Percentiles rank a stretch among this genome's conserved stretches.
phyloP scores from a whole-genome alignment of 371 early-diverging fungal genomes.

The Dinochytrium kinnereticum region DNA sequence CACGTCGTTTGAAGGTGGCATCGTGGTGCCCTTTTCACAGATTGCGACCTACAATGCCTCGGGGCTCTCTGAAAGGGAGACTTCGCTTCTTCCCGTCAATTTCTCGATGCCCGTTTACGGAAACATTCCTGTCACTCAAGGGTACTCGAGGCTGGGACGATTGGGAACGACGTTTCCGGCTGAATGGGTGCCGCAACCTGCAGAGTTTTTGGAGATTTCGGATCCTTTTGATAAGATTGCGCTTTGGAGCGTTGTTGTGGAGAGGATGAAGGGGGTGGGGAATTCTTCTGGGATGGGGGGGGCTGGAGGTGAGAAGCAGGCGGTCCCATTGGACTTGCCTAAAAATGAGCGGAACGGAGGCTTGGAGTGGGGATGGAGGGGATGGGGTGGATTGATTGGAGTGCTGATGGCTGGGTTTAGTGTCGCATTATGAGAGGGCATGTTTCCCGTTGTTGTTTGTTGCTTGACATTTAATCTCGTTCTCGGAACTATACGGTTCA shows the following conservation, averaged over 20 bases:
- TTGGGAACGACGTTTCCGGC: not conserved
- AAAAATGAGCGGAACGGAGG: too few species aligned
- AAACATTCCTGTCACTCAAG: not conserved
- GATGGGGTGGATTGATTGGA: too few species aligned
- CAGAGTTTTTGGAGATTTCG: not conserved
- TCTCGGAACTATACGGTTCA: too few species aligned
- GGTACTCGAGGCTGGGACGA: not conserved
- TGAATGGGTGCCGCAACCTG: not conserved
- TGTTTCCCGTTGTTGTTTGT: too few species aligned
- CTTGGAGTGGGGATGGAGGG: too few species aligned
- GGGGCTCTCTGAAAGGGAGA: not conserved
- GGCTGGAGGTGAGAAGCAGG: too few species aligned
- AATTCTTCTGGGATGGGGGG: too few species aligned
- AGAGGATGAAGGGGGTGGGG: not conserved
- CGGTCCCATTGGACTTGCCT: too few species aligned
- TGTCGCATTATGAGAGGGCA: too few species aligned
- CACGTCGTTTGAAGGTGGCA: conserved; percentile 14
- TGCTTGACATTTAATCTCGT: too few species aligned
- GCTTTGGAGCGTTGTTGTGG: not conserved
- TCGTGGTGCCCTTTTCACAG: not conserved
- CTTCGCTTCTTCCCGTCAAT: not conserved
- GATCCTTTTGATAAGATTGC: not conserved
- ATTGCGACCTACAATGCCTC: not conserved
- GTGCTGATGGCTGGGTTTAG: too few species aligned
- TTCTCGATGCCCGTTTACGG: not conserved